Evolutionary conservation across 345 rosid species (phyloP).

Genomic region (Hypericum androsaemum): DNA sequence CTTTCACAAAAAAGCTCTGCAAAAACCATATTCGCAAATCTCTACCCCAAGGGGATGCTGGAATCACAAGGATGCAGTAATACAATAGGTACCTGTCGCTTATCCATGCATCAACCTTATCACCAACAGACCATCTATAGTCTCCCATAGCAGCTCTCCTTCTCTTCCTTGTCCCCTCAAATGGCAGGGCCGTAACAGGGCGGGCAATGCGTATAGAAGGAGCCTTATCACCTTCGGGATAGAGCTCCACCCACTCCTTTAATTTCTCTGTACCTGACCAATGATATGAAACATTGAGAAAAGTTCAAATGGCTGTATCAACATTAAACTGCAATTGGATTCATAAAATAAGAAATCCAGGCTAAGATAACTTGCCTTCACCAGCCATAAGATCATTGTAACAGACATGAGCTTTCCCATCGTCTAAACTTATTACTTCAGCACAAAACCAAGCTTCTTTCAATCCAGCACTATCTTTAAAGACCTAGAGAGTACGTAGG

Average conservation of each 20-base stretch:
- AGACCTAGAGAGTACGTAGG: conserved; percentile 37
- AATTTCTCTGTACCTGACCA: conserved; percentile 54
- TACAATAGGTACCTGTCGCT: conserved; percentile 52
- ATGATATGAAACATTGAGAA: conserved; percentile 7
- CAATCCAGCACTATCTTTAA: conserved; percentile 54
- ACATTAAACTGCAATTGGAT: neutral
- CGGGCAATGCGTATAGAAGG: conserved; percentile 72
- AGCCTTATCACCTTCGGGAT: conserved; percentile 41
- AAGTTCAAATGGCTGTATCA: neutral
- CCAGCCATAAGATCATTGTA: conserved; percentile 50
- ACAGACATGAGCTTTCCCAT: conserved; percentile 67
- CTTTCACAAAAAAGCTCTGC: too few relatives aligned
- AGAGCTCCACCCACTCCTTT: conserved; percentile 81
- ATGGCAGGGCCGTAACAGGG: conserved; percentile 51
- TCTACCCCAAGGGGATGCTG: neutral
- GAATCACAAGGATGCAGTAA: neutral
- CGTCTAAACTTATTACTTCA: conserved; percentile 51
- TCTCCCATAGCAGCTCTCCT: conserved; percentile 74
- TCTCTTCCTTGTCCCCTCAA: conserved; percentile 93
- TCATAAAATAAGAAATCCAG: too few relatives aligned
- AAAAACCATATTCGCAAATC: too few relatives aligned
- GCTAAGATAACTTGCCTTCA: conserved; percentile 44
- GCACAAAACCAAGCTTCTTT: conserved; percentile 83
- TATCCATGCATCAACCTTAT: conserved; percentile 81
- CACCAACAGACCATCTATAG: conserved; percentile 78